Percentiles rank a stretch among this genome's conserved stretches.
Evolutionary conservation across 177 flowering plant species (phyloP).

Genomic region (Vitis hybrid): DNA sequence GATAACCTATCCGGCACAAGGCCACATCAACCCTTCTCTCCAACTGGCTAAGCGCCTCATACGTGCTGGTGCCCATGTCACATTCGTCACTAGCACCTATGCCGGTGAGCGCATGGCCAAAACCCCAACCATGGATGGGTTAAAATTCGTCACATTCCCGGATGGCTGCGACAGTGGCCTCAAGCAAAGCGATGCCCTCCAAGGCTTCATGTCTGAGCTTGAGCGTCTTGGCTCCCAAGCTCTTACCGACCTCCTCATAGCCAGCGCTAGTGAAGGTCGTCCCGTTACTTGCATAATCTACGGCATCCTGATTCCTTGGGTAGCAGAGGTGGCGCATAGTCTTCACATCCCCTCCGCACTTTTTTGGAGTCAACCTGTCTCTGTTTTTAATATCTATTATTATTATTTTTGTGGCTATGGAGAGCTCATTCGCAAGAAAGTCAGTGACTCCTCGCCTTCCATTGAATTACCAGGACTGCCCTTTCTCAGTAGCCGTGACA

Average conservation of each 20-base stretch:
- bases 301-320: too few species aligned
- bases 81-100: conserved; percentile 20
- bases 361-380: conserved; percentile 4
- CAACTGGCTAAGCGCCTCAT: conserved; percentile 37
- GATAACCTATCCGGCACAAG: conserved; percentile 20
- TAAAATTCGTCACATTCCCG: conserved; percentile 23
- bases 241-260: too few species aligned
- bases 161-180: conserved; percentile 29
- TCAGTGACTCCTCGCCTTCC: too few species aligned
- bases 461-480: too few species aligned
- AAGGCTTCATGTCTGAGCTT: too few species aligned
- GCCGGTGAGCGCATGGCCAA: conserved; percentile 18
- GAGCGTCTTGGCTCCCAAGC: too few species aligned
- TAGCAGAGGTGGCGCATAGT: too few species aligned
- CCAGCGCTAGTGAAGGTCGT: too few species aligned
- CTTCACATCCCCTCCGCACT: too few species aligned
- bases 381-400: conserved; percentile 9
- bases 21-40: conserved; percentile 40
- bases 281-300: too few species aligned
- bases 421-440: neutral
- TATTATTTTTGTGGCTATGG: neutral
- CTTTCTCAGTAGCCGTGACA: neutral
- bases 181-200: too few species aligned
- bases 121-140: conserved; percentile 1
- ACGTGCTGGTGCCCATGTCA: conserved; percentile 21